A percentile compares a stretch with the other conserved stretches of the same genome.
These are phyloP conservation scores for Phlebopus sp. DNA, from an alignment of 1,284 basidiomycete genomes.

Conservation along the genomic window DNA sequence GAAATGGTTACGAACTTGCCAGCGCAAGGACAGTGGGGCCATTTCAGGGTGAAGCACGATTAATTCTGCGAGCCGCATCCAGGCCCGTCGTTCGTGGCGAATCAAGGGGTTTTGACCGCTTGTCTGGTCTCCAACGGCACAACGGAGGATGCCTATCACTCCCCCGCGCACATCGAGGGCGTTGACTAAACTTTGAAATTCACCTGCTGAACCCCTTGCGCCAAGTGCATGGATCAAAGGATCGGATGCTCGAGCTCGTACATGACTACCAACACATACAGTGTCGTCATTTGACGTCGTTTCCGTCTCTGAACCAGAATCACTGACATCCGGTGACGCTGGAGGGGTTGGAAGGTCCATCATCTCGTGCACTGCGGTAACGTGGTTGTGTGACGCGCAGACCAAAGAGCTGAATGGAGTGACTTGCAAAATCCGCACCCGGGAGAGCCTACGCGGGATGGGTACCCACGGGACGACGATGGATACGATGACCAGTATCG, in stretches of 20 bases:
- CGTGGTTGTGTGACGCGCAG: conserved; percentile 4
- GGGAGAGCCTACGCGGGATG: conserved; percentile 21
- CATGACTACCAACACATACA: conserved; percentile 13
- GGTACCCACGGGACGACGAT: conserved; percentile 53
- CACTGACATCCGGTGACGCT: conserved; percentile 22
- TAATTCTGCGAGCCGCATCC: conserved; percentile 53
- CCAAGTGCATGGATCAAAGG: conserved; percentile 36
- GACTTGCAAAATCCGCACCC: conserved; percentile 19
- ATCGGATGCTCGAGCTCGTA: conserved; percentile 13
- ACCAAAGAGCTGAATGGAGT: conserved; percentile 23
- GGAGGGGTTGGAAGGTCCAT: conserved; percentile 24
- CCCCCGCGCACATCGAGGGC: conserved; percentile 43
- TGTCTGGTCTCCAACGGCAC: conserved; percentile 24
- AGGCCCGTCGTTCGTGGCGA: conserved; percentile 48
- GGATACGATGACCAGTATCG: conserved; percentile 56
- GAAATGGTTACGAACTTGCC: conserved; percentile 19
- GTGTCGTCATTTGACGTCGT: conserved; percentile 32
- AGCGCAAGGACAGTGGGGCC: conserved; percentile 21
- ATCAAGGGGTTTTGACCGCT: conserved; percentile 36
- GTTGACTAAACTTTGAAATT: conserved; percentile 37
- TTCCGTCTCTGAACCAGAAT: conserved; percentile 25
- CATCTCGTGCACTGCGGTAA: conserved; percentile 4
- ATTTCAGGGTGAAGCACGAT: conserved; percentile 40
- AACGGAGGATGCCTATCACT: conserved; percentile 38
- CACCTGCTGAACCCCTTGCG: conserved; percentile 36